phyloP scores from a whole-genome alignment of 768 basidiomycete genomes.

The Podaxis sp. region DNA sequence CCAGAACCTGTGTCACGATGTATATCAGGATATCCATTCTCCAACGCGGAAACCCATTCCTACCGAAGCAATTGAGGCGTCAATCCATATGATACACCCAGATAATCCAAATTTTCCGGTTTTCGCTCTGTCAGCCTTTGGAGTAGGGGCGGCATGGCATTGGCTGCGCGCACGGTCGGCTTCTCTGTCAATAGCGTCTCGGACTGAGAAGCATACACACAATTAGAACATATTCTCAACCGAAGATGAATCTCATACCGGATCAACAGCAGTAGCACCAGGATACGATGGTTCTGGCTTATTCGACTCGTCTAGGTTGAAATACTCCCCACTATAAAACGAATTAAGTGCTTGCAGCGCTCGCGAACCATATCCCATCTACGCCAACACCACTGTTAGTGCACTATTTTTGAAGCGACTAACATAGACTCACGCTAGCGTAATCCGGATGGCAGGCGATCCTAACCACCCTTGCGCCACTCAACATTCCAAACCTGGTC shows the following conservation, averaged over 20 bases:
- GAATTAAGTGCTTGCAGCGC: constrained; percentile 84
- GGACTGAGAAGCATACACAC: constrained; percentile 23
- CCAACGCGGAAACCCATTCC: constrained; percentile 15
- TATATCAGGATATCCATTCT: neutral
- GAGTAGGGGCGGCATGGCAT: constrained; percentile 89
- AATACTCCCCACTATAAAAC: constrained; percentile 92
- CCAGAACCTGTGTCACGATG: constrained; percentile 69
- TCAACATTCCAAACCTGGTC: constrained; percentile 86
- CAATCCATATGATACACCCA: constrained; percentile 95
- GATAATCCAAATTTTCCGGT: constrained; percentile 88
- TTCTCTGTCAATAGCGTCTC: constrained; percentile 72
- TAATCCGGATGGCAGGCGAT: constrained; percentile 97
- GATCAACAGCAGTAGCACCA: constrained; percentile 49
- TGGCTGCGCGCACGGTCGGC: constrained; percentile 67
- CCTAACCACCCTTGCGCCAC: constrained; percentile 88
- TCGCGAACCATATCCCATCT: constrained; percentile 98
- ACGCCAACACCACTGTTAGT: constrained; percentile 8
- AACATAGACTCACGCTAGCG: constrained; percentile 60
- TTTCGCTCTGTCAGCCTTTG: constrained; percentile 87
- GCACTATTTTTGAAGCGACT: neutral
- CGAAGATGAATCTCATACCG: constrained; percentile 28
- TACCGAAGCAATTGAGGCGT: constrained; percentile 81
- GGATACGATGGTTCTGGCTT: constrained; percentile 58
- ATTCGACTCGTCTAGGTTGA: constrained; percentile 76
- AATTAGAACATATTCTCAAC: neutral